Evolutionary conservation across 1,284 basidiomycete species (phyloP).

Genomic region (Austroboletus niveus): DNA sequence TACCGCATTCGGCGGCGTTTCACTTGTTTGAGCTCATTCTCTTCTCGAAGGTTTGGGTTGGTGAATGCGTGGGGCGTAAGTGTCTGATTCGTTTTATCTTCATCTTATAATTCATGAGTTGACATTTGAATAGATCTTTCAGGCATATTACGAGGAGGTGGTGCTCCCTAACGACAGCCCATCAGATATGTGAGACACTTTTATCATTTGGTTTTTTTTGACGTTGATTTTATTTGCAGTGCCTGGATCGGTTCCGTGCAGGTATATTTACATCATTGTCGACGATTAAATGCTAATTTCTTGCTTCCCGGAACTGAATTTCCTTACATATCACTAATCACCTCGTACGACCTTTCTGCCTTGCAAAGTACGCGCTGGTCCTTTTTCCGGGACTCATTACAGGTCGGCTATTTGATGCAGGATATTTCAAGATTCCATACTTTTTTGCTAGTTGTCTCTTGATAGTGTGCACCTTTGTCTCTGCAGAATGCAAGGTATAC

Average conservation of each 20-base stretch:
- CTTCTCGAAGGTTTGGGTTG: constrained; percentile 24
- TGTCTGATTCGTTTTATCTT: not conserved
- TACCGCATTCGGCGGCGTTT: not conserved
- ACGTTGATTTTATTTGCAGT: constrained; percentile 6
- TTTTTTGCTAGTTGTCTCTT: constrained; percentile 39
- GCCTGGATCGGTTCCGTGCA: constrained; percentile 42
- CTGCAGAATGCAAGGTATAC: constrained; percentile 48
- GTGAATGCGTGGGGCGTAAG: constrained; percentile 32
- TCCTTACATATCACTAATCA: not conserved
- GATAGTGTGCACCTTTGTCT: constrained; percentile 45
- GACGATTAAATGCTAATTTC: not conserved
- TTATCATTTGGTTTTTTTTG: not conserved
- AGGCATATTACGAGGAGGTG: constrained; percentile 36
- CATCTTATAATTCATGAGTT: not conserved
- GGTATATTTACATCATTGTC: constrained; percentile 8
- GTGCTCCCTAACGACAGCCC: constrained; percentile 25
- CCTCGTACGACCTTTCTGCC: not conserved
- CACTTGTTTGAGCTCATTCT: constrained; percentile 1
- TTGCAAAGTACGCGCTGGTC: constrained; percentile 37
- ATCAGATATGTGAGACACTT: constrained; percentile 26
- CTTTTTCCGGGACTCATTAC: constrained; percentile 36
- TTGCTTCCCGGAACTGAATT: too few species aligned
- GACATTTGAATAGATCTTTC: constrained; percentile 26
- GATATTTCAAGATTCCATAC: constrained; percentile 33
- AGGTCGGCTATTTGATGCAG: constrained; percentile 30